These are phyloP conservation scores for Pharus latifolius DNA, from an alignment of 176 grass and related monocot species.

Conservation along the genomic window DNA sequence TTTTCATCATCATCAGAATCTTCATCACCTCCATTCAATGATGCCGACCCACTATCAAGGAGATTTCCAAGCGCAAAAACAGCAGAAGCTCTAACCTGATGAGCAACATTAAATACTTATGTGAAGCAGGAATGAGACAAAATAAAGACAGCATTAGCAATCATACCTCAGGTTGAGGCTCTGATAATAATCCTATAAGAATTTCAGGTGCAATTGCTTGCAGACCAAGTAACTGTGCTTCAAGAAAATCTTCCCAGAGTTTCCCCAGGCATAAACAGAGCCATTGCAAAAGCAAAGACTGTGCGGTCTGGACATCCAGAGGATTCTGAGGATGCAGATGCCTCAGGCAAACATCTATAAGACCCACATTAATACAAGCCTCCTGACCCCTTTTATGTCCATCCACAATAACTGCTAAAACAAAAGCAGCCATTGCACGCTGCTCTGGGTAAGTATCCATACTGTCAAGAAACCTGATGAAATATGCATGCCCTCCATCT, in stretches of 20 bases:
- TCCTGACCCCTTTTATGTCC: slow-evolving; percentile 80
- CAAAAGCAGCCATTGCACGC: slow-evolving; percentile 93
- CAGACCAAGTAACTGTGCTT: slow-evolving; percentile 59
- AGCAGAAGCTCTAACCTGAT: slow-evolving; percentile 92
- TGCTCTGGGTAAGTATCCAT: slow-evolving; percentile 91
- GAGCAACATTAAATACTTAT: slow-evolving; percentile 28
- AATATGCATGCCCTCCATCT: slow-evolving; percentile 89
- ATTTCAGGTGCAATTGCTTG: slow-evolving; percentile 52
- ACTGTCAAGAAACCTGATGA: slow-evolving; percentile 92
- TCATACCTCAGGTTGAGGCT: slow-evolving; percentile 88
- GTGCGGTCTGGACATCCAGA: slow-evolving; percentile 49
- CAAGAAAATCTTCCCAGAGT: slow-evolving; percentile 94
- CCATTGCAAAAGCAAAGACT: slow-evolving; percentile 95
- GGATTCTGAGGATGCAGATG: slow-evolving; percentile 63
- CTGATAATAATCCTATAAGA: slow-evolving; percentile 43
- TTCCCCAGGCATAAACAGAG: slow-evolving; percentile 97
- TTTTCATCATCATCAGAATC: slow-evolving; percentile 94
- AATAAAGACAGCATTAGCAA: slow-evolving; percentile 1
- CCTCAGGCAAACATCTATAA: slow-evolving; percentile 84
- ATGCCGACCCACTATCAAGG: slow-evolving; percentile 55
- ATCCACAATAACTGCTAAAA: slow-evolving; percentile 92
- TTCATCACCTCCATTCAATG: slow-evolving; percentile 47
- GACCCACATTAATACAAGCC: slow-evolving; percentile 56
- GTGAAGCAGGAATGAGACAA: slow-evolving; percentile 6
- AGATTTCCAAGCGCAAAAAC: slow-evolving; percentile 91